A percentile compares a stretch with the other conserved stretches of the same genome.
Evolutionary conservation across 2,329 filamentous ascomycete species (phyloP).

Genomic region (Davidsoniella eucalypti): DNA sequence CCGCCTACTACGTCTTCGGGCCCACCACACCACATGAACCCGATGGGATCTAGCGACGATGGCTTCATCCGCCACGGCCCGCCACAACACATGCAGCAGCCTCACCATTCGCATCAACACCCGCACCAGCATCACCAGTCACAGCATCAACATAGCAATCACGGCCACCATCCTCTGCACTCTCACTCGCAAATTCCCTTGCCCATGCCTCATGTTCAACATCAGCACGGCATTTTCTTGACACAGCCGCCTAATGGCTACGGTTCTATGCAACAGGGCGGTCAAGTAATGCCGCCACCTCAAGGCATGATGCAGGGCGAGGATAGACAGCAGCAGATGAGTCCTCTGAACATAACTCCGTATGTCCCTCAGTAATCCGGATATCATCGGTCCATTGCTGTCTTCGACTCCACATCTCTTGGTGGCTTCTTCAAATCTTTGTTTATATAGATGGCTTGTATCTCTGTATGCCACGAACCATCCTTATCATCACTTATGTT

Average conservation of each 20-base stretch:
- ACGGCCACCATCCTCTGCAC: conserved; percentile 7
- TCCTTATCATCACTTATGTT: too few species aligned
- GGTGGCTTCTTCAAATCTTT: too few species aligned
- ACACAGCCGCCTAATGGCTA: conserved; percentile 6
- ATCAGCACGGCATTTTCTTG: conserved; percentile 9
- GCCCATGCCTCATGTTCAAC: conserved; percentile 1
- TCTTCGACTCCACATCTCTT: too few species aligned
- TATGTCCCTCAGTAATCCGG: not conserved
- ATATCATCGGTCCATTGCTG: too few species aligned
- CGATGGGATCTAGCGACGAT: not conserved
- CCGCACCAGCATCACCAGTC: not conserved
- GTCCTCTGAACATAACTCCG: not conserved
- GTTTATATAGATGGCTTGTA: too few species aligned
- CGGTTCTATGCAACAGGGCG: not conserved
- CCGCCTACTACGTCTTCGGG: conserved; percentile 6
- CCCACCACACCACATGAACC: not conserved
- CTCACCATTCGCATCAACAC: too few species aligned
- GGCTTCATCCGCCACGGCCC: not conserved
- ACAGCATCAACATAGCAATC: not conserved
- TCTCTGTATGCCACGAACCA: too few species aligned
- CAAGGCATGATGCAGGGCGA: too few species aligned
- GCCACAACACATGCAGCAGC: conserved; percentile 4
- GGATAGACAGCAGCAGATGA: not conserved
- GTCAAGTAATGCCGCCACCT: too few species aligned
- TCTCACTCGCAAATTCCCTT: conserved; percentile 4